Base-by-base conservation (phyloP, 2,329 filamentous ascomycete species). In the Fusarium equiseti region DNA sequence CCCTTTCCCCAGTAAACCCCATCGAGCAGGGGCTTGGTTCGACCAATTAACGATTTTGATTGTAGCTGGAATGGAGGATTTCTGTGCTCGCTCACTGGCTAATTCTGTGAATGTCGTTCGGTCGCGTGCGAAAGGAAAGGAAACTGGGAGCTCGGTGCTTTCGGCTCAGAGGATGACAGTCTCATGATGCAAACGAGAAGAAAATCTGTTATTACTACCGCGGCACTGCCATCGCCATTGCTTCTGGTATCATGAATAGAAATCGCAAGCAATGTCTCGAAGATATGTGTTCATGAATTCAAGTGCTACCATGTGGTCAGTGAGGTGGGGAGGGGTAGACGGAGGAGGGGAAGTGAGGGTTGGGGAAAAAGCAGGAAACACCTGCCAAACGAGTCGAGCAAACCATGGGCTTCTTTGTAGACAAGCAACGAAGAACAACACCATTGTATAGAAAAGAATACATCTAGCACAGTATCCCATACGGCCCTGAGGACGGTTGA, bases 401-500 rank as follows among this genome's bases (percentile, higher is more conserved):
- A 49, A 48, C 26, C 35, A 55, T 51, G 38, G 35, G 50, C n/a
- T 46, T 49, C 51, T 31, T 48, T 32, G 32, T 7, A 26, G 38
- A 51, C 35, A 13, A 48, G 50, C 44, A 35, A 22, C n/a, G 38
- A 51, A 24, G 16, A 48, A 53, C 44, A 35, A n/a, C n/a, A 43
- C 24, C 16, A 53, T 29, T 11, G n/a, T 15, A 24, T 27, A 22
- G 9, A 31, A 63, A 64, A 68, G 26, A 45, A 46, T 72, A 71
- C 71, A 43, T 63, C 20, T 13, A 51, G 64, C 71, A 73, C 71
- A 73, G 71, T 73, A 54, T 71, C 20, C 20, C 56, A 46, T 65
- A 73, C 71, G 70, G 70, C 22, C 45, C 45, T 49, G 53, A 38
- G 50, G 61, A 52, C 45, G 40, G 52, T 63, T 45, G 40, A 59